These are phyloP conservation scores for Asterionellopsis glacialis DNA, from an alignment of 108 stramenopile species.

Conservation along the genomic window DNA sequence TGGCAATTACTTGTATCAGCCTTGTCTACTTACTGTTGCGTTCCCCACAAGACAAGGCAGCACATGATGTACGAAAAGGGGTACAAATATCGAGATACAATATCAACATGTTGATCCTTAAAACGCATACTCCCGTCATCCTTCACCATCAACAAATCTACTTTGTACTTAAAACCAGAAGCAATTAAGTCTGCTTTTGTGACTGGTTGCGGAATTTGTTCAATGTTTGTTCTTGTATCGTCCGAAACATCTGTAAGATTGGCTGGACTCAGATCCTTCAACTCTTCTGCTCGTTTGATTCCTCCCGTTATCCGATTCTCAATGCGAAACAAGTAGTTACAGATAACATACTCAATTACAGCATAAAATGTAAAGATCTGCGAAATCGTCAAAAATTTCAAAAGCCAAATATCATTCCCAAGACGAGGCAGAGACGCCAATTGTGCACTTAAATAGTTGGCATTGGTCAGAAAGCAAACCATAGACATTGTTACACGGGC, in stretches of 20 bases:
- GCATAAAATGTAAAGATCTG: background rate
- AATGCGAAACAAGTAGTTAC: background rate
- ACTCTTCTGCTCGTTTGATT: background rate
- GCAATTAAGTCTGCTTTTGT: background rate
- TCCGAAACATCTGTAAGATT: too few species aligned
- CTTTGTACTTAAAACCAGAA: background rate
- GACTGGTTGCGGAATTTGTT: too few species aligned
- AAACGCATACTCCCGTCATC: background rate
- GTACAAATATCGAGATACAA: background rate
- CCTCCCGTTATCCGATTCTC: background rate
- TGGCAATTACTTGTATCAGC: too few species aligned
- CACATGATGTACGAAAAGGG: background rate
- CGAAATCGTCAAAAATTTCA: background rate
- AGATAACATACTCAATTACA: background rate
- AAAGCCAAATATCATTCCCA: background rate
- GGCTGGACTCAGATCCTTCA: too few species aligned
- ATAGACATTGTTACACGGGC: constrained; percentile 1
- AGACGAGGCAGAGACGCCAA: background rate
- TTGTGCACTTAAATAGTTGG: background rate
- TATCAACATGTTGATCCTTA: background rate
- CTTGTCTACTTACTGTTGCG: too few species aligned
- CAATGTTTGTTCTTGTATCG: too few species aligned
- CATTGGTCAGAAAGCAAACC: background rate
- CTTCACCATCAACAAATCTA: constrained; percentile 4
- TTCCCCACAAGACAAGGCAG: background rate